Evolutionary conservation across 768 basidiomycete genomes (phyloP).

Genomic region (Lepiota venenata): DNA sequence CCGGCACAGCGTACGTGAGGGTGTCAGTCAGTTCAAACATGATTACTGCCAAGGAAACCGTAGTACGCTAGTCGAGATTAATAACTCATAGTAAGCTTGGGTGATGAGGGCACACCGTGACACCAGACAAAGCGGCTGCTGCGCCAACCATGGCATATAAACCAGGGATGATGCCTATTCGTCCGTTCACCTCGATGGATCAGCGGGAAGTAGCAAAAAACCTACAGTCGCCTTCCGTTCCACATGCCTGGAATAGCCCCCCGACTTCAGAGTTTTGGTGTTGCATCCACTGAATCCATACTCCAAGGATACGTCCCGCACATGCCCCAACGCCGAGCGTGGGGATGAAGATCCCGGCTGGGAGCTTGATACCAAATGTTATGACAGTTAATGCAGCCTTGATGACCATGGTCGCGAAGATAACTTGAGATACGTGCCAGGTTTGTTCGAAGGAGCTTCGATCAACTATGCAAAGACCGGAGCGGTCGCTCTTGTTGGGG

Average conservation of each 20-base stretch:
- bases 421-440: constrained; percentile 58
- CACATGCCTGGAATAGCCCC: constrained; percentile 62
- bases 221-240: constrained; percentile 62
- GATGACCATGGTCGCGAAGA: constrained; percentile 76
- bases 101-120: constrained; percentile 58
- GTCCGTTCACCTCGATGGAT: not conserved
- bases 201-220: not conserved
- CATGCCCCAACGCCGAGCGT: constrained; percentile 94
- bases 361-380: constrained; percentile 90
- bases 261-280: constrained; percentile 51
- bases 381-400: constrained; percentile 80
- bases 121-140: constrained; percentile 91
- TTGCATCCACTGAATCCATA: constrained; percentile 75
- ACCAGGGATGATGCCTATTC: constrained; percentile 73
- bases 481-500: constrained; percentile 46
- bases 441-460: constrained; percentile 52
- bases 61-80: constrained; percentile 56
- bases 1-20: constrained; percentile 86
- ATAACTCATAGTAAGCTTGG: not conserved
- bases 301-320: constrained; percentile 84
- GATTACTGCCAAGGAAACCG: constrained; percentile 93
- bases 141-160: constrained; percentile 97
- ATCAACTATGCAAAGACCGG: constrained; percentile 69
- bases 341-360: constrained; percentile 96
- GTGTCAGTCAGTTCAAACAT: constrained; percentile 94